Evolutionary conservation across 1,284 basidiomycete genomes (phyloP), one percentile per base, ranked within the genome.

Genomic region (Cryptococcus wingfieldii): DNA sequence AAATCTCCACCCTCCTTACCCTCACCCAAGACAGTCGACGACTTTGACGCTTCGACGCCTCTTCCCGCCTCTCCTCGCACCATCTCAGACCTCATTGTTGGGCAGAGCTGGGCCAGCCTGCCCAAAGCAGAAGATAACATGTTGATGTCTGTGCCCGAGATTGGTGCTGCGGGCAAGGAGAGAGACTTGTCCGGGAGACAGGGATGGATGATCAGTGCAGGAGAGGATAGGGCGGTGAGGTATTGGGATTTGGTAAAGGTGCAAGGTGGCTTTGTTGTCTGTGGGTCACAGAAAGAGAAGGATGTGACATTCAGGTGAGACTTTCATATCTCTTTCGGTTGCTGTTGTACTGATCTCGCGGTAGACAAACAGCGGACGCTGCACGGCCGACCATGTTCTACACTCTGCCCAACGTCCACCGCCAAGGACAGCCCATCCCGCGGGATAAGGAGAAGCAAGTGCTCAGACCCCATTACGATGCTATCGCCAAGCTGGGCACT

Each of bases 401-500:
- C 47, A 69, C 70, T 6, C 39, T 69, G 0, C 67, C 68, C 7
- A 67, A 56, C 28, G 55, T 57, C 10, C 59, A 60, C 38, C 55
- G 63, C 14, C 66, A 66, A 28, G 49, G 57, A 8, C 61, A 62
- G 27, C 31, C 47, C 8, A 37, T 51, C 3, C 42, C 53, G 3
- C 43, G 50, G 19, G 58, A 59, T 34, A 48, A 38, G 18, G 55
- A 55, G 27, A 37, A 58, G 48, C 74, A 76, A 53, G 70, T 71
- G 0, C 66, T 77, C 0, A 63, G 70, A n/a, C 75, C 75, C 14
- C 76, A 77, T 56, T 75, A 77, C 50, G 71, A 76, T 53, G 68
- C 70, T 2, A 68, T 77, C 10, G 70, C 68, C 39, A 65, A 67
- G 10, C 55, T 77, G 8, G 70, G 67, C 9, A 62, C 68, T 12